Percentiles rank a stretch among this genome's conserved stretches.
These are phyloP conservation scores for Vitis hybrid DNA, from an alignment of 177 flowering plant genomes.

Conservation along the genomic window DNA sequence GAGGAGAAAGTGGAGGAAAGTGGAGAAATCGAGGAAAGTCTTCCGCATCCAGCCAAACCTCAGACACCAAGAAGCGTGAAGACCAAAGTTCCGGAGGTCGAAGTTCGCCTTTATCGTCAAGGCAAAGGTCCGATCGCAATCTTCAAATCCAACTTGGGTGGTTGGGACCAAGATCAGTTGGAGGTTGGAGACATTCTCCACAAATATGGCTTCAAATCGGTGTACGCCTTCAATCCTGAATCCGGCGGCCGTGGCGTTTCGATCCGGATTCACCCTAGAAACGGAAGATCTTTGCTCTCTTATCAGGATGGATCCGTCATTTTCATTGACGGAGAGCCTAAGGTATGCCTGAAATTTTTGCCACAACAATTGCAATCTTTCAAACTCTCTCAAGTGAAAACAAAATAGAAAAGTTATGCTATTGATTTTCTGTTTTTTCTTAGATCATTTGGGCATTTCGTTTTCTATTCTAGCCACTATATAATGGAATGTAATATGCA, in stretches of 20 bases:
- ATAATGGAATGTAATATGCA: too few species aligned
- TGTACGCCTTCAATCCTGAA: not conserved
- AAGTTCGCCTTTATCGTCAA: conserved; percentile 1
- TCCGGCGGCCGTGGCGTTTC: not conserved
- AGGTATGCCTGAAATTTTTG: not conserved
- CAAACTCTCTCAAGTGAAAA: too few species aligned
- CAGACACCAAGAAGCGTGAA: too few species aligned
- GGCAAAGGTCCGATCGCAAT: conserved; percentile 5
- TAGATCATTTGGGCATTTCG: too few species aligned
- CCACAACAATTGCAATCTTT: too few species aligned
- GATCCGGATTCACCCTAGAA: not conserved
- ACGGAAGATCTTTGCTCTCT: not conserved
- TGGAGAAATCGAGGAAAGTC: too few species aligned
- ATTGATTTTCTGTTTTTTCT: too few species aligned
- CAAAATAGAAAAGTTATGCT: too few species aligned
- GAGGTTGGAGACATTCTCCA: conserved; percentile 2
- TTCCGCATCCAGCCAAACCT: too few species aligned
- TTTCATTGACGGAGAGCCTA: conserved; percentile 9
- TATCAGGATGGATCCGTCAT: not conserved
- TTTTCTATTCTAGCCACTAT: too few species aligned
- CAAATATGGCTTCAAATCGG: conserved; percentile 4
- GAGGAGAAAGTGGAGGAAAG: too few species aligned
- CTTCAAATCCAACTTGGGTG: conserved; percentile 6
- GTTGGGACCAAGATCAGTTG: conserved; percentile 6
- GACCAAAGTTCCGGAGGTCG: conserved; percentile 5